Evolutionary conservation across 805 yeast species (phyloP).

Genomic region (Isabelozyma rhagii): DNA sequence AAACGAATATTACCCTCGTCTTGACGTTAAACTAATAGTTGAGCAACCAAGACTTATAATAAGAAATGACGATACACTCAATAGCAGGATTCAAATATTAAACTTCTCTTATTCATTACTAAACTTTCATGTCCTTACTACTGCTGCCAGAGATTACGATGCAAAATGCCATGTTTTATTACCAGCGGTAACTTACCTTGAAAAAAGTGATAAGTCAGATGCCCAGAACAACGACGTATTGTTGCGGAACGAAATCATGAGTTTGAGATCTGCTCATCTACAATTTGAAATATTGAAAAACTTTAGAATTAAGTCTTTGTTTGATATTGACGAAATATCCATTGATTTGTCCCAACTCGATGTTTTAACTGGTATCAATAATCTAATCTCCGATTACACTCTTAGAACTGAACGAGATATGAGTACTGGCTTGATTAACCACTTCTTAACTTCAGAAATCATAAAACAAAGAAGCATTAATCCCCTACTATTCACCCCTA

Average conservation of each 20-base stretch:
- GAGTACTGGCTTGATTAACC: conserved; percentile 26
- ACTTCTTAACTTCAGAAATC: conserved; percentile 20
- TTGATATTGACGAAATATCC: conserved; percentile 16
- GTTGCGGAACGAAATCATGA: conserved; percentile 19
- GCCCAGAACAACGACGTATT: conserved; percentile 1
- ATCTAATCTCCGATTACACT: conserved; percentile 23
- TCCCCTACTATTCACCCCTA: neutral
- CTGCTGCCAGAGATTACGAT: conserved; percentile 28
- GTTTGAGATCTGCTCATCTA: conserved; percentile 14
- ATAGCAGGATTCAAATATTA: conserved; percentile 15
- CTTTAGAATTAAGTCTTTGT: conserved; percentile 18
- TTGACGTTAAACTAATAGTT: conserved; percentile 25
- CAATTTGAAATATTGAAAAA: conserved; percentile 24
- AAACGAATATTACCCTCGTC: conserved; percentile 29
- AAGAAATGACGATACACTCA: conserved; percentile 9
- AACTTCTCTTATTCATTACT: conserved; percentile 33
- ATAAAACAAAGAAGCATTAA: conserved; percentile 5
- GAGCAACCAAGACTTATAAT: conserved; percentile 32
- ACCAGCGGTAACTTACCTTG: conserved; percentile 28
- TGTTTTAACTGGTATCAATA: conserved; percentile 28
- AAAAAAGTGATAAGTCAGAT: conserved; percentile 13
- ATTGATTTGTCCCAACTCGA: conserved; percentile 28
- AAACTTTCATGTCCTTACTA: conserved; percentile 30
- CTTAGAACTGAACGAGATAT: conserved; percentile 19
- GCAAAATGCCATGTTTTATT: conserved; percentile 30